Evolutionary conservation across 768 basidiomycete species (phyloP).

Genomic region (Agaricus bisporus): DNA sequence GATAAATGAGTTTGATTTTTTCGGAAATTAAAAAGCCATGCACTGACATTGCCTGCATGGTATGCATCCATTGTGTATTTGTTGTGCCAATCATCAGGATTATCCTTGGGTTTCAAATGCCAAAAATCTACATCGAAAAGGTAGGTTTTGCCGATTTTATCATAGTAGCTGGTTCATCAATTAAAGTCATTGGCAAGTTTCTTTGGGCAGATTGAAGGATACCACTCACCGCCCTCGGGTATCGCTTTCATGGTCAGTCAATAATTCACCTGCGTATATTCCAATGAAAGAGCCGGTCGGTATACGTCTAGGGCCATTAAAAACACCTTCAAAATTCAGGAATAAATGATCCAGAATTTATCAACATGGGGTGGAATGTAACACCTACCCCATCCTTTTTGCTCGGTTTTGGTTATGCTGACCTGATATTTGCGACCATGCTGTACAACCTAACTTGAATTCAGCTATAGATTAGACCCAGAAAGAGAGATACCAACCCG

Average conservation of each 20-base stretch:
- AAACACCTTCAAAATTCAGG: conserved; percentile 47
- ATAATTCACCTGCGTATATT: conserved; percentile 78
- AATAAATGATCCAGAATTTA: background rate
- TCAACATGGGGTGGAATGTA: background rate
- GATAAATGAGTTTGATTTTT: background rate
- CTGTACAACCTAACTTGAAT: conserved; percentile 63
- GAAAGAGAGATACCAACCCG: conserved; percentile 42
- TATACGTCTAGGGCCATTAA: conserved; percentile 60
- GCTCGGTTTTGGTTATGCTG: conserved; percentile 58
- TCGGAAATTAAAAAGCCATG: background rate
- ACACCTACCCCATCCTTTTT: conserved; percentile 79
- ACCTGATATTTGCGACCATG: conserved; percentile 62
- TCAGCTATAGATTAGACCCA: background rate
- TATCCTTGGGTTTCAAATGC: conserved; percentile 38
- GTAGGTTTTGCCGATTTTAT: conserved; percentile 69
- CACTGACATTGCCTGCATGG: conserved; percentile 76
- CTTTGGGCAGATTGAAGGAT: background rate
- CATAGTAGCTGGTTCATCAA: conserved; percentile 49
- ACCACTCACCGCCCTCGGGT: conserved; percentile 57
- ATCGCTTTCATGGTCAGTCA: conserved; percentile 65
- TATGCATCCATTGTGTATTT: conserved; percentile 79
- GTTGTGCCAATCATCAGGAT: conserved; percentile 26
- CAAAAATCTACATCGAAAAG: conserved; percentile 81
- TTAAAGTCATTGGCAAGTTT: conserved; percentile 4
- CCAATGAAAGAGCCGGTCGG: conserved; percentile 69